phyloP scores from a whole-genome alignment of 1,284 basidiomycete genomes.

The Violaceomyces palustris region DNA sequence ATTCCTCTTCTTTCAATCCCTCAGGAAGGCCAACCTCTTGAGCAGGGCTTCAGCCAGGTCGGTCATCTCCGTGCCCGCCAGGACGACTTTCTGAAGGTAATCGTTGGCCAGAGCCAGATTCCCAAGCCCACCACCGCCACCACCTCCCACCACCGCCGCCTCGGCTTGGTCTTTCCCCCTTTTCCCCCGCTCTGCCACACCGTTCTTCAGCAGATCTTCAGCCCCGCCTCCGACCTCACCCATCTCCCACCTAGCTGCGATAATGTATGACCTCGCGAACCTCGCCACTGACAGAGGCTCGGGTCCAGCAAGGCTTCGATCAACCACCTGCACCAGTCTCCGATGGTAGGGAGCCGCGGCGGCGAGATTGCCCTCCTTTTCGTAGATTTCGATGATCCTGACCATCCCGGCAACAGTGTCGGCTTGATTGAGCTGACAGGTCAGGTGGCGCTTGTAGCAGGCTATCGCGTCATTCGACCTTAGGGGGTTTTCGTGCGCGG shows the following conservation, averaged over 20 bases:
- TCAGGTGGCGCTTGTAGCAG: constrained; percentile 48
- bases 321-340: constrained; percentile 46
- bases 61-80: constrained; percentile 43
- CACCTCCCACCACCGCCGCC: constrained; percentile 13
- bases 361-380: constrained; percentile 31
- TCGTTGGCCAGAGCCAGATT: constrained; percentile 43
- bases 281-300: constrained; percentile 37
- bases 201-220: too few species aligned
- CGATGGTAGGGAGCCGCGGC: constrained; percentile 43
- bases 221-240: constrained; percentile 38
- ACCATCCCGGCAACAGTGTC: constrained; percentile 39
- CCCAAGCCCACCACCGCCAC: too few species aligned
- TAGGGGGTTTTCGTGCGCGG: too few species aligned
- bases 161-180: constrained; percentile 17
- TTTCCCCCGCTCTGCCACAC: too few species aligned
- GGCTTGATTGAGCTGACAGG: constrained; percentile 41
- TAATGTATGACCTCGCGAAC: constrained; percentile 40
- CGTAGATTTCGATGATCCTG: constrained; percentile 46
- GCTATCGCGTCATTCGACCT: constrained; percentile 36
- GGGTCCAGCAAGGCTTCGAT: constrained; percentile 14
- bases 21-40: constrained; percentile 35
- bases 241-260: constrained; percentile 49
- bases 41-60: constrained; percentile 46
- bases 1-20: constrained; percentile 7
- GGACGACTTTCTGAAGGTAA: constrained; percentile 48